Percentiles rank a stretch among this genome's conserved stretches.
Evolutionary conservation across 2,329 filamentous ascomycete genomes (phyloP).

Genomic region (Ampelomyces quisqualis): DNA sequence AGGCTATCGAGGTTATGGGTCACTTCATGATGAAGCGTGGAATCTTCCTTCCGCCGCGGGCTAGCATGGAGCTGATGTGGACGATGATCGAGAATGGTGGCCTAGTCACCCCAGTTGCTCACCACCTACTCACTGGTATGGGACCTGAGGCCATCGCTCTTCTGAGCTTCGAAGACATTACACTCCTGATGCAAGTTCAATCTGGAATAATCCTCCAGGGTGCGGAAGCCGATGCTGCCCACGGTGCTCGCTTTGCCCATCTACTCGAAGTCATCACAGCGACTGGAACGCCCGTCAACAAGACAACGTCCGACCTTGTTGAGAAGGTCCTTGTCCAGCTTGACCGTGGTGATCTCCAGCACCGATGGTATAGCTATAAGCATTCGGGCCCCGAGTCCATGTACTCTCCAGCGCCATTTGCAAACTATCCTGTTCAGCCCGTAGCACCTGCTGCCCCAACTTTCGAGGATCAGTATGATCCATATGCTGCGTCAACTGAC

Average conservation of each 20-base stretch:
- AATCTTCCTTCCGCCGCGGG: constrained; percentile 54
- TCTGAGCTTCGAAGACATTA: constrained; percentile 56
- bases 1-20: constrained; percentile 72
- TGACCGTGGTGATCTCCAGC: constrained; percentile 50
- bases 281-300: constrained; percentile 55
- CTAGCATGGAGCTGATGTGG: constrained; percentile 61
- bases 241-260: constrained; percentile 62
- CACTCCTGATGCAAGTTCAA: constrained; percentile 63
- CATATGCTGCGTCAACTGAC: constrained; percentile 86
- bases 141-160: constrained; percentile 61
- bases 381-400: constrained; percentile 48
- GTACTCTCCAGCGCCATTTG: constrained; percentile 53
- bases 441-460: constrained; percentile 58
- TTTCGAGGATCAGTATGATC: constrained; percentile 83
- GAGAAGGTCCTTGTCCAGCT: constrained; percentile 60
- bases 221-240: constrained; percentile 56
- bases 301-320: constrained; percentile 57
- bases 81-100: constrained; percentile 67
- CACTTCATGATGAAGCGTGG: constrained; percentile 57
- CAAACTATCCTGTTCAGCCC: constrained; percentile 50
- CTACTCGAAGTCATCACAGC: constrained; percentile 60
- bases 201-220: constrained; percentile 51
- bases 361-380: constrained; percentile 61
- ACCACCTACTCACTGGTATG: constrained; percentile 61
- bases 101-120: constrained; percentile 59